These are phyloP conservation scores for Gaertneriomyces semiglobifer DNA, from an alignment of 192 early-diverging fungal genomes.

Conservation along the genomic window DNA sequence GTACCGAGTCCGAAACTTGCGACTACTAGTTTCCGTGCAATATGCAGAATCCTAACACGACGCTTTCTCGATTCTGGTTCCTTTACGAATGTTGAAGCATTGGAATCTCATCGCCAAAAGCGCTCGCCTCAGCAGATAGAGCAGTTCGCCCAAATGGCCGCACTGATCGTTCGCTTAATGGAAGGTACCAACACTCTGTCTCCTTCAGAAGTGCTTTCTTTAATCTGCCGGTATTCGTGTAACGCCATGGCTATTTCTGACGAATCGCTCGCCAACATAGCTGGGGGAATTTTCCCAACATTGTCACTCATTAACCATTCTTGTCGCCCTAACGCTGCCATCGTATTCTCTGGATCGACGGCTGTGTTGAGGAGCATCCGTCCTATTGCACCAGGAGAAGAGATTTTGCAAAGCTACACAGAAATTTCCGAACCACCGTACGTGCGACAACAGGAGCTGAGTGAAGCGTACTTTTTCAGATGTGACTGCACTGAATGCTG, in stretches of 20 bases:
- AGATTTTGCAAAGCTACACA: constrained; percentile 37
- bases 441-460: constrained; percentile 34
- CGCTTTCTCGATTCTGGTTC: neutral
- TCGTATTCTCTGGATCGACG: constrained; percentile 35
- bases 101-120: neutral
- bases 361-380: constrained; percentile 31
- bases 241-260: constrained; percentile 45
- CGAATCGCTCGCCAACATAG: constrained; percentile 39
- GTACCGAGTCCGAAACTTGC: constrained; percentile 26
- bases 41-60: constrained; percentile 10
- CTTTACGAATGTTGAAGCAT: neutral
- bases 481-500: constrained; percentile 29
- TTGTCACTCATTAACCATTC: constrained; percentile 46
- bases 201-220: constrained; percentile 34
- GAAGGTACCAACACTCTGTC: constrained; percentile 9
- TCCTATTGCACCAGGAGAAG: constrained; percentile 33
- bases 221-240: constrained; percentile 40
- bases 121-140: constrained; percentile 29
- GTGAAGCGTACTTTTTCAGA: constrained; percentile 37
- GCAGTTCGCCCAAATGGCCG: constrained; percentile 44
- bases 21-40: constrained; percentile 18
- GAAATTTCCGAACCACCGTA: constrained; percentile 31
- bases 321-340: constrained; percentile 38
- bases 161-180: constrained; percentile 30
- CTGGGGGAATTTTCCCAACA: constrained; percentile 42